Evolutionary conservation across 805 yeast genomes (phyloP), one percentile per base, ranked within the genome.

Genomic region (Metschnikowia aberdeeniae): DNA sequence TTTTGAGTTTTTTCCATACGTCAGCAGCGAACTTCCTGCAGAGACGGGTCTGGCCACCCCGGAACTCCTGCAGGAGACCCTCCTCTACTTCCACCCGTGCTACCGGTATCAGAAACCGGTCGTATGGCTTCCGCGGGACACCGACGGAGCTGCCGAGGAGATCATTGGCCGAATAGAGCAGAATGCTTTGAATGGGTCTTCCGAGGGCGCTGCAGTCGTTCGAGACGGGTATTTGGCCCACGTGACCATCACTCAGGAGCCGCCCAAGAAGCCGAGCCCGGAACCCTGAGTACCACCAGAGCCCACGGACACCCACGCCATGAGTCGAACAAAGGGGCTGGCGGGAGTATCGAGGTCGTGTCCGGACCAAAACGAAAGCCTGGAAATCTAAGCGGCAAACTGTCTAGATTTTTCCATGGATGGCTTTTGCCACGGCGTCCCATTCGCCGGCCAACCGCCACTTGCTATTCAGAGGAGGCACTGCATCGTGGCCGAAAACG

Each of bases 121-220:
- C 26, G 17, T 72, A 5, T 71, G 76, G 76, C 43, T 72, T 14
- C 75, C 76, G 0, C 45, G 51, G 54, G 64, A 52, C 33, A 22
- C 30, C 10, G 14, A 20, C 4, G 54, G 55, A 1, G 29, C 43
- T 9, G 34, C 50, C 13, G 46, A 42, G 9, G 27, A 40, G 22
- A 14, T 49, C 1, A 32, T 51, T 5, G 30, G 39, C 12, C n/a
- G 28, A 8, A 43, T 51, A n/a, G 13, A 32, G 8, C 31, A 24
- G 6, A 14, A 31, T 17, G 38, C 40, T 11, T 14, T 53, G 6
- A 43, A 42, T 2, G 57, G 57, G 1, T 52, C 45, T 13, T 44
- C 50, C 12, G 46, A 39, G 11, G 52, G 53, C 7, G 53, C 55
- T 10, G 17, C 40, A 17, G 41, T 47, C 10, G 22, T 39, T 4